Percentiles rank a stretch among this genome's conserved stretches.
Conservation (phyloP, 2,329 filamentous ascomycete genomes). For the Ophiocordyceps camponoti-saundersi region DNA sequence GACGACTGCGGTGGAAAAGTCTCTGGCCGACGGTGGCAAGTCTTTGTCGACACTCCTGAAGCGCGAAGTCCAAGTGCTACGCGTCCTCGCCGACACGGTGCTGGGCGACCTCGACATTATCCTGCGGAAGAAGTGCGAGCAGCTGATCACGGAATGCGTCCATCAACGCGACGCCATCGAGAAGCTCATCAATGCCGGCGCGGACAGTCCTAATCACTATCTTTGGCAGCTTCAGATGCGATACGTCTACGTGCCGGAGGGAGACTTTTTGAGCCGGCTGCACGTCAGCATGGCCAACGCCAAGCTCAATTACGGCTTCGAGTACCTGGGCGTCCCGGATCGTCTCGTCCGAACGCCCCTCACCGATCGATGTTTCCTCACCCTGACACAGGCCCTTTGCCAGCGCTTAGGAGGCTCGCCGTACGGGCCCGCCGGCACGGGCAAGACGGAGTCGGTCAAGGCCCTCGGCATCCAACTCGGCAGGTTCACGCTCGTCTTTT, state of each 20-base stretch:
- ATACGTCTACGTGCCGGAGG: slow-evolving; percentile 71
- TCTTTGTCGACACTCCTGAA: slow-evolving; percentile 57
- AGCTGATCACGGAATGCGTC: slow-evolving; percentile 96
- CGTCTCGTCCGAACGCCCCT: slow-evolving; percentile 91
- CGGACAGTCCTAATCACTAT: slow-evolving; percentile 62
- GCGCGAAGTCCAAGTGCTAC: slow-evolving; percentile 68
- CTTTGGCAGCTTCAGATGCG: slow-evolving; percentile 95
- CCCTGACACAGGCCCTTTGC: slow-evolving; percentile 86
- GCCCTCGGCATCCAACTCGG: slow-evolving; percentile 91
- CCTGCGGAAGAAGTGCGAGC: slow-evolving; percentile 90
- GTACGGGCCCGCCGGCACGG: slow-evolving; percentile 92
- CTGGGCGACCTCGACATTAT: slow-evolving; percentile 77
- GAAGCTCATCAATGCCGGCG: slow-evolving; percentile 62
- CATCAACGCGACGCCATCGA: slow-evolving; percentile 91
- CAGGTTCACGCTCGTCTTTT: slow-evolving; percentile 96
- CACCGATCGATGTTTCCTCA: slow-evolving; percentile 96
- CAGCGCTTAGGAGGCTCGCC: slow-evolving; percentile 92
- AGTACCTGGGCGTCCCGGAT: slow-evolving; percentile 93
- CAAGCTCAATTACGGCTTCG: slow-evolving; percentile 87
- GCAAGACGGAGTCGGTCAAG: slow-evolving; percentile 98
- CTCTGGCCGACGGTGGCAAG: slow-evolving; percentile 55
- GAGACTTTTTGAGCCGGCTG: slow-evolving; percentile 67
- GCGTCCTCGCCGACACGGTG: slow-evolving; percentile 74
- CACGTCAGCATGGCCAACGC: slow-evolving; percentile 96
- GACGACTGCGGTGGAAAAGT: slow-evolving; percentile 73